A percentile compares a stretch with the other conserved stretches of the same genome.
phyloP scores from a whole-genome alignment of 2,329 filamentous ascomycete genomes.

The Curvularia eragrostidis region DNA sequence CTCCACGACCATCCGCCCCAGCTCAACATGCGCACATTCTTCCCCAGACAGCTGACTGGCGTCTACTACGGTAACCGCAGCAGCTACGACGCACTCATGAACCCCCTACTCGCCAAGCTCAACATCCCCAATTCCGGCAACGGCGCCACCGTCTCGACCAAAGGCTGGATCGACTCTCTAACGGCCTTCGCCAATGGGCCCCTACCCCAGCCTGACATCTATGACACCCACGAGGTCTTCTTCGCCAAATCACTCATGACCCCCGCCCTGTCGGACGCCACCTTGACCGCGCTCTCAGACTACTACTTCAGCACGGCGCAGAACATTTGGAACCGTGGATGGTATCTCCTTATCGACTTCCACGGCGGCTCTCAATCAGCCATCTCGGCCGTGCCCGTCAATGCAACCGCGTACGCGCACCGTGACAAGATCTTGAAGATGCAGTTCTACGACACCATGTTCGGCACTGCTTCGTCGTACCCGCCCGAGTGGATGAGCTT shows the following conservation, averaged over 20 bases:
- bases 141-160: constrained; percentile 4
- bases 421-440: constrained; percentile 39
- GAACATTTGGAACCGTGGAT: constrained; percentile 17
- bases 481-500: constrained; percentile 45
- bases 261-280: constrained; percentile 22
- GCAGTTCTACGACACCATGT: constrained; percentile 34
- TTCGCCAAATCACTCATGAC: constrained; percentile 41
- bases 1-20: constrained; percentile 30
- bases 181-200: constrained; percentile 30
- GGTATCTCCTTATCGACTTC: constrained; percentile 40
- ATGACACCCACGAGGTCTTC: constrained; percentile 38
- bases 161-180: constrained; percentile 32
- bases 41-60: constrained; percentile 27
- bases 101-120: constrained; percentile 31
- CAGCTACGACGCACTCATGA: constrained; percentile 34
- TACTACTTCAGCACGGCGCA: constrained; percentile 35
- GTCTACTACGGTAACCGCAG: constrained; percentile 37
- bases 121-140: constrained; percentile 12
- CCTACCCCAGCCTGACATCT: constrained; percentile 27
- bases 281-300: constrained; percentile 27
- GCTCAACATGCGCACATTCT: constrained; percentile 38
- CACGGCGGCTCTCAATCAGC: constrained; percentile 33
- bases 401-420: constrained; percentile 35
- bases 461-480: constrained; percentile 29
- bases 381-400: constrained; percentile 9